Evolutionary conservation across 192 early-diverging fungal species (phyloP).

Genomic region (Backusella mclennaniae): DNA sequence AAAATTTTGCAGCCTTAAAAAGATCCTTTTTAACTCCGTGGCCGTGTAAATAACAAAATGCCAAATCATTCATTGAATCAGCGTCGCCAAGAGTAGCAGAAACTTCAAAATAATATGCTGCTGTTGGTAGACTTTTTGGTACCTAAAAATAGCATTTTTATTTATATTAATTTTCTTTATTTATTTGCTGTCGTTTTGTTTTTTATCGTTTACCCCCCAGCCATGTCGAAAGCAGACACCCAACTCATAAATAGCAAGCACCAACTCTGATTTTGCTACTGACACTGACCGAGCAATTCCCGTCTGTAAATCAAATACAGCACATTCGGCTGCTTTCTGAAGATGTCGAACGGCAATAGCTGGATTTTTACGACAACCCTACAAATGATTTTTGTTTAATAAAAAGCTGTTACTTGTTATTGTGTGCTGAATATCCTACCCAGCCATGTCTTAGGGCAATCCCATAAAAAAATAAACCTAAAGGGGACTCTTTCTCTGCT

Average conservation of each 20-base stretch:
- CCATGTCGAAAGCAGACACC: slow-evolving; percentile 79
- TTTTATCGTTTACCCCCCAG: slow-evolving; percentile 56
- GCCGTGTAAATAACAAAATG: slow-evolving; percentile 69
- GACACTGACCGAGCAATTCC: slow-evolving; percentile 49
- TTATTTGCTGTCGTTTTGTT: no score
- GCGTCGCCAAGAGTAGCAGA: slow-evolving; percentile 78
- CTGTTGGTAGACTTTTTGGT: slow-evolving; percentile 65
- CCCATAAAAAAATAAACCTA: slow-evolving; percentile 74
- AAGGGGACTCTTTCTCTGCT: slow-evolving; percentile 59
- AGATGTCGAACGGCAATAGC: slow-evolving; percentile 66
- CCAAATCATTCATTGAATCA: slow-evolving; percentile 77
- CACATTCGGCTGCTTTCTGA: slow-evolving; percentile 67
- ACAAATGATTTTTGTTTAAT: neutral
- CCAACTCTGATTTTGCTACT: slow-evolving; percentile 60
- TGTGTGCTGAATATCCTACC: slow-evolving; percentile 29
- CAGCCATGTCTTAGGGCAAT: slow-evolving; percentile 77
- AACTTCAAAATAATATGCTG: slow-evolving; percentile 80
- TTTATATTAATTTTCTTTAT: neutral
- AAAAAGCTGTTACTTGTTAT: neutral
- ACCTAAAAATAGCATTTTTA: slow-evolving; percentile 12
- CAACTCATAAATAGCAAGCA: slow-evolving; percentile 77
- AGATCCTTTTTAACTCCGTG: slow-evolving; percentile 77
- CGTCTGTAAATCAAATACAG: slow-evolving; percentile 57
- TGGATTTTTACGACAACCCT: slow-evolving; percentile 67
- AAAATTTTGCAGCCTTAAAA: slow-evolving; percentile 71